A percentile compares a stretch with the other conserved stretches of the same genome.
Conservation (phyloP, 495 filamentous ascomycete species). For the Hypoxylon crocopeplum region DNA sequence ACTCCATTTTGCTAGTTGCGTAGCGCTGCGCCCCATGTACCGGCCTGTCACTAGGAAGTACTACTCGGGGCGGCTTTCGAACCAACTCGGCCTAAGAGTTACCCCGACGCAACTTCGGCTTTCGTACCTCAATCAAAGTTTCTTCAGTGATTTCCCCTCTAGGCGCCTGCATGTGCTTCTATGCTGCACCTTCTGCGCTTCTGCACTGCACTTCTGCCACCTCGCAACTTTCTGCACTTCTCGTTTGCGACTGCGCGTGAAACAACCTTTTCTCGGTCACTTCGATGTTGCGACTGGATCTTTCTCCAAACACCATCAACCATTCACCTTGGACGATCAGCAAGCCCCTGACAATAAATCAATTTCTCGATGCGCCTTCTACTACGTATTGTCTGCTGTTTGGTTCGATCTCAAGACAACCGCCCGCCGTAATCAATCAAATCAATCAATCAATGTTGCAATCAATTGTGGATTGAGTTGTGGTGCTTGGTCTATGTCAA, state of each 20-base stretch:
- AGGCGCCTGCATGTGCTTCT: constrained; percentile 11
- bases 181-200: background rate
- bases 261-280: background rate
- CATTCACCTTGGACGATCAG: background rate
- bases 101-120: constrained; percentile 14
- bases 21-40: constrained; percentile 13
- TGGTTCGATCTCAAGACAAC: constrained; percentile 20
- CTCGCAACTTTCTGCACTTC: background rate
- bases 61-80: background rate
- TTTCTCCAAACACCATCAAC: background rate
- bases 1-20: constrained; percentile 33
- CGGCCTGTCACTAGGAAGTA: constrained; percentile 13
- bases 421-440: no score
- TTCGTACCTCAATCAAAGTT: constrained; percentile 7
- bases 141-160: constrained; percentile 20
- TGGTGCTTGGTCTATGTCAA: constrained; percentile 17
- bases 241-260: background rate
- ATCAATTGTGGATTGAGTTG: constrained; percentile 18
- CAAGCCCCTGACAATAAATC: constrained; percentile 5
- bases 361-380: constrained; percentile 10
- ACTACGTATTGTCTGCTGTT: constrained; percentile 5
- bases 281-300: background rate
- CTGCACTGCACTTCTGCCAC: background rate
- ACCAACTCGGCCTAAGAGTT: background rate
- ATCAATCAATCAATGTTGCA: no score